Evolutionary conservation across 73 alveolate species (phyloP).

Genomic region (Paramecium sonneborni): DNA sequence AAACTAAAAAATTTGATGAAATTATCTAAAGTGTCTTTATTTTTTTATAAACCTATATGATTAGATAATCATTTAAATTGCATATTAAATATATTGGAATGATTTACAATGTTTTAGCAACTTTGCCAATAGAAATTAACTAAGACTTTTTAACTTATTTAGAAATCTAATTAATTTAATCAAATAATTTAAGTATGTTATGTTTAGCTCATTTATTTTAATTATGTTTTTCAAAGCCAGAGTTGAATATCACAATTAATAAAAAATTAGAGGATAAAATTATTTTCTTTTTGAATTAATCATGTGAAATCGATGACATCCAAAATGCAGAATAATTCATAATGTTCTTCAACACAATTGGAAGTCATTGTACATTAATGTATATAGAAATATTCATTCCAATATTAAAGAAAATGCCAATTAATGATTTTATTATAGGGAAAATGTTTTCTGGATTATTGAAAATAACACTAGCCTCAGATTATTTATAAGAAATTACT

Average conservation of each 20-base stretch:
- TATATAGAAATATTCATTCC: neutral
- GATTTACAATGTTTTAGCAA: neutral
- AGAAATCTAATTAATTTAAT: neutral
- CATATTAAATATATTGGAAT: neutral
- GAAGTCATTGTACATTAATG: neutral
- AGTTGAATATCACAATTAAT: neutral
- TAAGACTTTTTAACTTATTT: neutral
- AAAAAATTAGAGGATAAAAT: neutral
- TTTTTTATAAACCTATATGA: neutral
- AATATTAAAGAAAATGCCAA: neutral
- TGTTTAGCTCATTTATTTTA: conserved; percentile 25
- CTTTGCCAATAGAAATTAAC: neutral
- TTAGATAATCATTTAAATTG: neutral
- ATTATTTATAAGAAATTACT: neutral
- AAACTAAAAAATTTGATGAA: neutral
- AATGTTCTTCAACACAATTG: neutral
- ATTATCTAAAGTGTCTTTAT: neutral
- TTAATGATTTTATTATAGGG: neutral
- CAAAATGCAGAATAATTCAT: neutral
- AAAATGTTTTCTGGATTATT: neutral
- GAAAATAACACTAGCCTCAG: neutral
- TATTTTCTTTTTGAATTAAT: neutral
- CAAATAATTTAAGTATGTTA: neutral
- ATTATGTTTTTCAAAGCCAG: neutral
- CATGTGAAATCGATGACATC: neutral